phyloP scores from a whole-genome alignment of 805 yeast genomes.

The Nakazawaea siamensis region DNA sequence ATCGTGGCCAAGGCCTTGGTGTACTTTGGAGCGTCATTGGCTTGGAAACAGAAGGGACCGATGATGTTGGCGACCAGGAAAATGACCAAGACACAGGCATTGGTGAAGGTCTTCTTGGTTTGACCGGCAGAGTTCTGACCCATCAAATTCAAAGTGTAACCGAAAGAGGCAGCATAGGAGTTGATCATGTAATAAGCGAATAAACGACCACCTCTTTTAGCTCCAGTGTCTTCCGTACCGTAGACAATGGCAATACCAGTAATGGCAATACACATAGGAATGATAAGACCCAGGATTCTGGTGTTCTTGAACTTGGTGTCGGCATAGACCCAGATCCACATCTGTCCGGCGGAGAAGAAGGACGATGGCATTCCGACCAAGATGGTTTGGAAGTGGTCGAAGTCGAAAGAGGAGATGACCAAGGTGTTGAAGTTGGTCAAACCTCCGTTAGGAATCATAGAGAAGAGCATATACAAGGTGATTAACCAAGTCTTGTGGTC shows the following conservation, averaged over 20 bases:
- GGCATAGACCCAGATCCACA: slow-evolving; percentile 10
- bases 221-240: slow-evolving; percentile 17
- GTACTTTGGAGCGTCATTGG: slow-evolving; percentile 35
- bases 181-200: slow-evolving; percentile 25
- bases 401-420: slow-evolving; percentile 14
- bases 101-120: slow-evolving; percentile 40
- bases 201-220: slow-evolving; percentile 21
- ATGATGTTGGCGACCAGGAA: slow-evolving; percentile 47
- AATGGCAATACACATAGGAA: slow-evolving; percentile 18
- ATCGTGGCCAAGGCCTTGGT: slow-evolving; percentile 30
- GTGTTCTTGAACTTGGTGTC: slow-evolving; percentile 13
- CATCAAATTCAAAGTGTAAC: slow-evolving; percentile 18
- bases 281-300: slow-evolving; percentile 16
- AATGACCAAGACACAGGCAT: slow-evolving; percentile 33
- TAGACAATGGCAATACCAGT: slow-evolving; percentile 18
- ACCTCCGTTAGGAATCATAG: slow-evolving; percentile 23
- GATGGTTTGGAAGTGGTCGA: slow-evolving; percentile 11
- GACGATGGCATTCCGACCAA: slow-evolving; percentile 13
- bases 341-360: slow-evolving; percentile 15
- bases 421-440: slow-evolving; percentile 20
- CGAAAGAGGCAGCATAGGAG: slow-evolving; percentile 19
- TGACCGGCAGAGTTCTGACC: slow-evolving; percentile 38
- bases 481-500: slow-evolving; percentile 18
- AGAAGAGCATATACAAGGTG: slow-evolving; percentile 16
- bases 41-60: slow-evolving; percentile 43